Evolutionary conservation across 768 basidiomycete species (phyloP).

Genomic region (Leccinum obscurum): DNA sequence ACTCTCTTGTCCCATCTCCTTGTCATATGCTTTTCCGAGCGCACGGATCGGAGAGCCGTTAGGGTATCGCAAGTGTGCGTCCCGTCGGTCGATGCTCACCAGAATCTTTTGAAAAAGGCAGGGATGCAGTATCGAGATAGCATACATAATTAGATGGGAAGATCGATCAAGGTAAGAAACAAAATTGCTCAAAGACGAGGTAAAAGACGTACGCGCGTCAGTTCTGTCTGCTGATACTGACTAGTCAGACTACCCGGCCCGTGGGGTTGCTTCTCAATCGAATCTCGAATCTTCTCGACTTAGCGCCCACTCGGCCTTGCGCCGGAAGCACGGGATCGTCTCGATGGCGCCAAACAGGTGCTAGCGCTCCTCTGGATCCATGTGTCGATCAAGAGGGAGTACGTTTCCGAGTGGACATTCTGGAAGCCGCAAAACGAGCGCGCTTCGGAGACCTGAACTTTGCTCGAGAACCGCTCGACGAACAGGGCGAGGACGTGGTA

Average conservation of each 20-base stretch:
- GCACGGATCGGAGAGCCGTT: conserved; percentile 75
- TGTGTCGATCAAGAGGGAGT: conserved; percentile 92
- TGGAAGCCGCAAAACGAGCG: conserved; percentile 96
- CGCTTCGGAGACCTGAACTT: conserved; percentile 89
- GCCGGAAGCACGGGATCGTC: conserved; percentile 87
- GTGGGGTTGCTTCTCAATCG: too few relatives aligned
- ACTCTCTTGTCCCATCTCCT: conserved; percentile 95
- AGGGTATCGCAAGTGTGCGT: conserved; percentile 83
- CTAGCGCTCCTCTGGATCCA: conserved; percentile 65
- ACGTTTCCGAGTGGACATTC: conserved; percentile 94
- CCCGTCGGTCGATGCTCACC: conserved; percentile 94
- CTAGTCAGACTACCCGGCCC: too few relatives aligned
- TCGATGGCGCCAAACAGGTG: conserved; percentile 89
- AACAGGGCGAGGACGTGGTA: too few relatives aligned
- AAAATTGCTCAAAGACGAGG: not conserved
- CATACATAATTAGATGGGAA: conserved; percentile 72
- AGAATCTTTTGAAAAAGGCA: conserved; percentile 95
- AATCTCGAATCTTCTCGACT: conserved; percentile 31
- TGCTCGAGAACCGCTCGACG: conserved; percentile 80
- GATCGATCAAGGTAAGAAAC: conserved; percentile 47
- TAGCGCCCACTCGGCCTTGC: conserved; percentile 96
- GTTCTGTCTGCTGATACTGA: conserved; percentile 87
- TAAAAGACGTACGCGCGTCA: conserved; percentile 79
- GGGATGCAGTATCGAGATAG: conserved; percentile 88
- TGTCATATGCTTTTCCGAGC: conserved; percentile 86